These are phyloP conservation scores for Psilocybe tampanensis DNA, from an alignment of 768 basidiomycete genomes.

Conservation along the genomic window DNA sequence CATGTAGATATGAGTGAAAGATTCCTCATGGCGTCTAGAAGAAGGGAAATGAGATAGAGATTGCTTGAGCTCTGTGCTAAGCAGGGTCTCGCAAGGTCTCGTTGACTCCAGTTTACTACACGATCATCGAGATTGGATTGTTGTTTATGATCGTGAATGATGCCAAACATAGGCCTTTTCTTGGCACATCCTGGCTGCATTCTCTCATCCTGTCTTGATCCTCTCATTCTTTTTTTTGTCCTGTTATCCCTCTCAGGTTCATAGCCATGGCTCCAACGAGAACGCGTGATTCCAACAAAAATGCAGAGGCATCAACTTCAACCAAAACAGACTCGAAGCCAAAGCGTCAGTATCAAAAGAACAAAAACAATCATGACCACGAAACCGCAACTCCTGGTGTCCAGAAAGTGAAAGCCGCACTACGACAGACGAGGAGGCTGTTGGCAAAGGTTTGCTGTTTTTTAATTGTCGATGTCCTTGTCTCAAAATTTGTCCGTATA, in stretches of 20 bases:
- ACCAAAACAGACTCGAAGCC: slow-evolving; percentile 25
- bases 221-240: not conserved
- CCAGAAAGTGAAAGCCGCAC: slow-evolving; percentile 82
- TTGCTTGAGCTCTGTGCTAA: not conserved
- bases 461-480: not conserved
- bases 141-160: slow-evolving; percentile 19
- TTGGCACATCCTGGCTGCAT: slow-evolving; percentile 3
- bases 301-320: slow-evolving; percentile 29
- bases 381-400: slow-evolving; percentile 60
- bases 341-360: slow-evolving; percentile 24
- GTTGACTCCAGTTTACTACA: slow-evolving; percentile 7
- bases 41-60: not conserved
- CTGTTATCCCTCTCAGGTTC: not conserved
- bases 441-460: slow-evolving; percentile 66
- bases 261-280: slow-evolving; percentile 28
- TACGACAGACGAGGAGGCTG: slow-evolving; percentile 82
- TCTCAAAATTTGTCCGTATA: slow-evolving; percentile 25
- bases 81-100: slow-evolving; percentile 2
- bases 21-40: slow-evolving; percentile 51
- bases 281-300: slow-evolving; percentile 18
- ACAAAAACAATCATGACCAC: slow-evolving; percentile 24
- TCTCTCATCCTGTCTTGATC: not conserved
- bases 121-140: slow-evolving; percentile 17
- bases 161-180: slow-evolving; percentile 20
- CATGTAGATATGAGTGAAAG: slow-evolving; percentile 44